Percentiles rank a stretch among this genome's conserved stretches.
phyloP scores from a whole-genome alignment of 768 basidiomycete species.

The Lactarius indigo region DNA sequence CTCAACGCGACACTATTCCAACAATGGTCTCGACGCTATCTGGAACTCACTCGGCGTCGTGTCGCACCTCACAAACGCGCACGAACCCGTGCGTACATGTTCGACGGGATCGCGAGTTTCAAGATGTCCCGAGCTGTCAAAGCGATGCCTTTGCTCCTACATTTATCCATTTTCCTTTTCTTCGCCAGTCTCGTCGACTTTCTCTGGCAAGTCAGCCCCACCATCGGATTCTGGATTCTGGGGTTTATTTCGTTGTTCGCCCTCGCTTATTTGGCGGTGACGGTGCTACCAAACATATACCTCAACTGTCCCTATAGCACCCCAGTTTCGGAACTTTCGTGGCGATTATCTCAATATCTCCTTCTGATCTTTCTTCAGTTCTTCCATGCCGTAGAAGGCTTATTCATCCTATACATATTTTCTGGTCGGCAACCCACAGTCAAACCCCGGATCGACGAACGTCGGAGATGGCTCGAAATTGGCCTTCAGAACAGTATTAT shows the following conservation, averaged over 20 bases:
- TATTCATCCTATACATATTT: background rate
- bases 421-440: background rate
- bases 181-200: background rate
- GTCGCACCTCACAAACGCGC: background rate
- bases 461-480: background rate
- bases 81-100: background rate
- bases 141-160: background rate
- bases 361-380: background rate
- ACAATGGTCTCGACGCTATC: background rate
- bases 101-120: background rate
- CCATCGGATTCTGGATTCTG: background rate
- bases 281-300: background rate
- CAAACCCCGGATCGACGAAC: background rate
- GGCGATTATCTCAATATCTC: background rate
- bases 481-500: slow-evolving; percentile 4
- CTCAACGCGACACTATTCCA: background rate
- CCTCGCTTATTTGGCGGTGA: background rate
- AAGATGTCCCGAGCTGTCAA: background rate
- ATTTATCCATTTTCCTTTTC: background rate
- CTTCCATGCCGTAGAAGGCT: background rate
- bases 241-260: background rate
- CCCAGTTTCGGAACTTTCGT: background rate
- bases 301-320: slow-evolving; percentile 4
- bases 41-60: background rate
- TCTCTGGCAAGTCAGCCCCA: background rate